Base-by-base conservation (phyloP, 164 flowering plant species). In the Macadamia integrifolia region DNA sequence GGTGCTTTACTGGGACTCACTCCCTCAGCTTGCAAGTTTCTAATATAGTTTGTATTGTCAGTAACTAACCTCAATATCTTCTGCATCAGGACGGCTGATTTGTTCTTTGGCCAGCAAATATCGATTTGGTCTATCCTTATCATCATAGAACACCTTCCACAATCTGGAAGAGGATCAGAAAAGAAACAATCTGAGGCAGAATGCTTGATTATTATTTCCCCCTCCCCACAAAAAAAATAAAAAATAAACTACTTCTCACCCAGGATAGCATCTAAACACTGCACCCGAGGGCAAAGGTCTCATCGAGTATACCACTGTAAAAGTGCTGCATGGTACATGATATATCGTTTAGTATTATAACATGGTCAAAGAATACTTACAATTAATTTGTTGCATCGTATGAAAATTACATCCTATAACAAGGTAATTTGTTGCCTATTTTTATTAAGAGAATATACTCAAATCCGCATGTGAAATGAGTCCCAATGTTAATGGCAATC, bases 121-220 rank as follows among this genome's bases (percentile, higher is more conserved):
- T 42, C 99, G 71, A 65, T 79, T 79, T 59, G 85, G 91, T 69
- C 97, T 85, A 15, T 90, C 96, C 80, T 90, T 89, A 66, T 92
- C 97, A 76, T 94, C 99, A 76, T 85, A 90, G 76, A 94, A 94
- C 69, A 94, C 97, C 80, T 94, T 92, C 97, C 97, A 94, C 35
- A 78, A 61, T 50, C 99, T 92, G 77, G 61, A 18, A 58, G 32
- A 70, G 32, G 17, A 66, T 23, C 43, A 65, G 50, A 68, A 68
- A 29, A 48, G 12, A 64, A 35, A 60, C 69, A 72, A 55, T 49
- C 44, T 58, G 64, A 72, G 10, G 50, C 3, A 55, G 30, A 58
- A 30, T 43, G 23, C 6, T 23, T 23, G 52, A 31, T 44, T 57
- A 9, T 57, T 12, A 35, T 35, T 23, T 23, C 23, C 23, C 23